Base-by-base conservation (phyloP, 192 early-diverging fungal genomes). In the Haplosporangium gracile region DNA sequence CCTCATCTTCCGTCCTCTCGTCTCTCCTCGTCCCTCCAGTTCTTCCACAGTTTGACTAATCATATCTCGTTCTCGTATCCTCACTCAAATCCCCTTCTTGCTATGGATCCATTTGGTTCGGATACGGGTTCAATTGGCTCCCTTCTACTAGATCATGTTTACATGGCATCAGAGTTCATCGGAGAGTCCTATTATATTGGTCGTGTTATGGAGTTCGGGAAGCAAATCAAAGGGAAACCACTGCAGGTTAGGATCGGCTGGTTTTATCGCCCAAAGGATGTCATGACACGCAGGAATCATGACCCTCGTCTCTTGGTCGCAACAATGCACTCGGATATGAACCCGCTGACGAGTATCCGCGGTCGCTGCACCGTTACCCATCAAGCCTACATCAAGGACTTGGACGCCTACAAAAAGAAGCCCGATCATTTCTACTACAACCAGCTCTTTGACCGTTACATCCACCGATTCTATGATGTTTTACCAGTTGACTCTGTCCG, bases 391-490 rank as follows among this genome's bases (percentile, higher is more conserved):
- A 90, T 96, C 39, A 86, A 91, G 45, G 90, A 94, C 49, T 72
- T 96, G 74, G 94, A 95, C 2, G 47, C 81, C 4, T 96, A 95
- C 77, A 89, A 89, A 76, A 81, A 85, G 39, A 75, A 88, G 38
- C 91, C 94, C 1, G 95, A 97, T 83, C 91, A 93, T 83, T 98
- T 97, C 87, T 97, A 96, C 80, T 98, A 95, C 87, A 88, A 93
- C 68, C 96, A 97, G 82, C 90, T 98, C 24, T 98, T 96, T 78
- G 97, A 98, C 85, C 93, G 97, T 40, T 97, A 96, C 89, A 98
- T 95, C 36, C 93, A 95, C 47, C 94, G 96, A 11, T 88, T 96
- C 16, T 97, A 97, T 87, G 97, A 98, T 78, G 96, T 97, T 18
- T 82, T 97, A 4, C 96, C 97, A 0, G 91, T 95, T 34, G 90